phyloP scores from a whole-genome alignment of 768 basidiomycete genomes.

The Lactifluus rugatus region DNA sequence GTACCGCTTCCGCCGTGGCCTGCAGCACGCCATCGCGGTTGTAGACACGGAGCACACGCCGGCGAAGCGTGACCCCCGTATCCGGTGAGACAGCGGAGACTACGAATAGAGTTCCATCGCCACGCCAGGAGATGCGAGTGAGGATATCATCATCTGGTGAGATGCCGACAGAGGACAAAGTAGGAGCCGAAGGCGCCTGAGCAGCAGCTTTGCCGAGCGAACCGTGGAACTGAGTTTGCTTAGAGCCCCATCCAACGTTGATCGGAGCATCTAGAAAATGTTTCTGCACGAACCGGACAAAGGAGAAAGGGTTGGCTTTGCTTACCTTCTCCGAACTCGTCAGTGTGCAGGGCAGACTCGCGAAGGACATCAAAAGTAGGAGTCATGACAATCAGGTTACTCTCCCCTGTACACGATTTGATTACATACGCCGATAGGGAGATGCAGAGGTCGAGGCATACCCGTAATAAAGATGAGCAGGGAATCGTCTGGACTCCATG shows the following conservation, averaged over 20 bases:
- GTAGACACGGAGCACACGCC: constrained; percentile 64
- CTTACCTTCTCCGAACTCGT: constrained; percentile 80
- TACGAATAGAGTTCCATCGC: constrained; percentile 83
- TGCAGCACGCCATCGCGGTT: constrained; percentile 64
- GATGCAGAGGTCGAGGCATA: constrained; percentile 22
- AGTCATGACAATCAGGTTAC: constrained; percentile 82
- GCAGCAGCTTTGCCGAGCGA: constrained; percentile 85
- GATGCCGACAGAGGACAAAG: constrained; percentile 33
- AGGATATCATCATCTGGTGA: constrained; percentile 62
- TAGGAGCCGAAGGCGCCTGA: constrained; percentile 32
- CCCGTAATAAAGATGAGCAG: constrained; percentile 78
- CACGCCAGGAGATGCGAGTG: constrained; percentile 85
- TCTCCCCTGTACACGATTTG: constrained; percentile 39
- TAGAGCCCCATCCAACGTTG: constrained; percentile 97
- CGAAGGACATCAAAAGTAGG: constrained; percentile 80
- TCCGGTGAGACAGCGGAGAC: constrained; percentile 39
- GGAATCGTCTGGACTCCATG: constrained; percentile 90
- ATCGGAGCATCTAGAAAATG: constrained; percentile 63
- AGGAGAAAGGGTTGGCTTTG: not conserved
- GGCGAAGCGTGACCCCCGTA: constrained; percentile 27
- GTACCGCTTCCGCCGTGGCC: constrained; percentile 74
- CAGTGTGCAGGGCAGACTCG: constrained; percentile 60
- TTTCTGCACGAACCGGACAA: not conserved
- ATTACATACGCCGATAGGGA: not conserved
- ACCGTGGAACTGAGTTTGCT: constrained; percentile 95